Evolutionary conservation across 2,329 filamentous ascomycete species (phyloP).

Genomic region (Coniochaeta sp.): DNA sequence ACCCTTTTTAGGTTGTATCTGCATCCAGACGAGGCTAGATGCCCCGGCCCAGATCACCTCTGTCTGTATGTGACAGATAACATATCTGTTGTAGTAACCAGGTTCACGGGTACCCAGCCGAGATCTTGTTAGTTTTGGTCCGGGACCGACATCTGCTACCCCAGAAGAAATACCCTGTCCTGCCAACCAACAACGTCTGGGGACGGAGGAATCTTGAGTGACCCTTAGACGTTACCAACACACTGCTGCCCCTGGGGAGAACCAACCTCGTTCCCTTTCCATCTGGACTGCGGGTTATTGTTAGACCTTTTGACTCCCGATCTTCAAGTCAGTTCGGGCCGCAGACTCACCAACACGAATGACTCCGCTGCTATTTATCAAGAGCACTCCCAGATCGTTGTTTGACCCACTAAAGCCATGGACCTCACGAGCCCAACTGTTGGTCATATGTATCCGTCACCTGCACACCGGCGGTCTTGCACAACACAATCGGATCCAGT

Average conservation of each 20-base stretch:
- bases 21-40: background rate
- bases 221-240: background rate
- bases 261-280: background rate
- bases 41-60: background rate
- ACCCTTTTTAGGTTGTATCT: background rate
- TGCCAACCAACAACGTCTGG: background rate
- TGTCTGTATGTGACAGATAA: background rate
- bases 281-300: background rate
- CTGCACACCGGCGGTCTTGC: background rate
- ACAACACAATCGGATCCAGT: background rate
- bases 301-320: background rate
- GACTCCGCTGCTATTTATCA: background rate
- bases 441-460: background rate
- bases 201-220: background rate
- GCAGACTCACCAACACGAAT: background rate
- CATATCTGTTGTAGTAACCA: slow-evolving; percentile 1
- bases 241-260: background rate
- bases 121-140: background rate
- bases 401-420: background rate
- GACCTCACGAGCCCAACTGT: background rate
- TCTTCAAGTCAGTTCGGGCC: background rate
- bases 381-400: background rate
- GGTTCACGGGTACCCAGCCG: background rate
- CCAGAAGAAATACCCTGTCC: background rate
- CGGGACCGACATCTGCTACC: background rate